Conservation (phyloP, 208 protist species). For the Trypanosoma rangeli region DNA sequence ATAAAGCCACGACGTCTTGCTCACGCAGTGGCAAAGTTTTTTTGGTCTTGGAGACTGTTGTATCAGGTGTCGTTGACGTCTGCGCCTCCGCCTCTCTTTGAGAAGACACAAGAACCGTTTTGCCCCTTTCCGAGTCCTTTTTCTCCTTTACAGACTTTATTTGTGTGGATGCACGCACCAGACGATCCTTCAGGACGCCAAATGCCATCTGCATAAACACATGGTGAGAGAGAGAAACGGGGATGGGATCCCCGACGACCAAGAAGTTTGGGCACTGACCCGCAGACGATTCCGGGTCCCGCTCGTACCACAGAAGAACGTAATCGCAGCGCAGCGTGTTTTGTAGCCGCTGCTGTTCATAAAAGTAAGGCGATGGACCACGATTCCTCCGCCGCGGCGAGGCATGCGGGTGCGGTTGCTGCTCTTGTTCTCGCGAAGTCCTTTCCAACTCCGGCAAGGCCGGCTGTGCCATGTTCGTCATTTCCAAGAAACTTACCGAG, state of each 20-base stretch:
- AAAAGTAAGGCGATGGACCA: conserved; percentile 5
- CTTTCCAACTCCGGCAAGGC: neutral
- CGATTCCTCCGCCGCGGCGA: neutral
- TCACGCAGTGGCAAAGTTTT: neutral
- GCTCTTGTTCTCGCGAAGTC: neutral
- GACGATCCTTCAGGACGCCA: conserved; percentile 30
- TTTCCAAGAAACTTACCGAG: neutral
- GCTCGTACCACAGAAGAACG: conserved; percentile 32
- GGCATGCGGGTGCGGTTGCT: neutral
- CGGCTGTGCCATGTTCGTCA: neutral
- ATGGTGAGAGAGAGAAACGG: conserved; percentile 30
- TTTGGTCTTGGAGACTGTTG: neutral
- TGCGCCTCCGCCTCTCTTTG: neutral
- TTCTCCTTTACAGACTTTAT: conserved; percentile 4
- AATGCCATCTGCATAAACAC: conserved; percentile 41
- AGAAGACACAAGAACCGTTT: neutral
- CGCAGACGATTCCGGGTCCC: conserved; percentile 17
- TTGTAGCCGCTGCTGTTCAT: conserved; percentile 26
- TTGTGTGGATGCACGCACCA: neutral
- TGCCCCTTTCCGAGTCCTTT: neutral
- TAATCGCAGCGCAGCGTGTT: conserved; percentile 27
- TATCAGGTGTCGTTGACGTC: neutral
- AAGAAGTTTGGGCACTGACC: conserved; percentile 29
- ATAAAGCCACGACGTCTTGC: conserved; percentile 26
- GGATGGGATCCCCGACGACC: conserved; percentile 25